Evolutionary conservation across 2,329 filamentous ascomycete species (phyloP), one percentile per base, ranked within the genome.

Genomic region (Botrytis fragariae): DNA sequence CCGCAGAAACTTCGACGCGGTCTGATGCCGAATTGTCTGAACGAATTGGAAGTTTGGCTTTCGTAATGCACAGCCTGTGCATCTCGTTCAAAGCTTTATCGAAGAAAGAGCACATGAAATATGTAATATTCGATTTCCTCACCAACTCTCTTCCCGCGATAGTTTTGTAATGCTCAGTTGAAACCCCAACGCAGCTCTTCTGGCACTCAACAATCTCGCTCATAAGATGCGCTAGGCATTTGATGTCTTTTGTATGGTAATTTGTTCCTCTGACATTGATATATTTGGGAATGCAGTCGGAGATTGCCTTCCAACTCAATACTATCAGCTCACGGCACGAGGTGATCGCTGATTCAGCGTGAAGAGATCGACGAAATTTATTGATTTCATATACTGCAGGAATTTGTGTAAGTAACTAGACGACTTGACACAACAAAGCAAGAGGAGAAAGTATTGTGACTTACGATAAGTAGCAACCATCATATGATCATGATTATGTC

Each of bases 71-170:
- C 9, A 63, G 16, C 0, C 25, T 29, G 9, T n/a, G 10, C 35
- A 71, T 44, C 7, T 54, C 8, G 10, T 4, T 64, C 25, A 71
- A 71, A 18, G 16, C 3, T 16, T 35, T 32, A 18, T 63, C 9
- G 7, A 71, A 64, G 35, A 71, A 71, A 22, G 44, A 54, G n/a
- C 44, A 64, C 6, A 71, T 42, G 16, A 37, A 48, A 48, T 44
- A 44, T 22, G 29, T 22, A 7, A 71, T n/a, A 32, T 42, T 62
- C 8, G 42, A 14, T 22, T 60, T 64, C 16, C 18, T 32, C 35
- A 51, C 20, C 35, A 39, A 16, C 5, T 54, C 60, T 32, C 35
- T 62, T 29, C 69, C 69, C 6, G 25, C 44, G 20, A 71, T 64
- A 8, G 57, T 71, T 48, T 7, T 54, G 32, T 64, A 48, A 8